Evolutionary conservation across 306 rosid species (phyloP).

Genomic region (Cotoneaster glaucophyllus): DNA sequence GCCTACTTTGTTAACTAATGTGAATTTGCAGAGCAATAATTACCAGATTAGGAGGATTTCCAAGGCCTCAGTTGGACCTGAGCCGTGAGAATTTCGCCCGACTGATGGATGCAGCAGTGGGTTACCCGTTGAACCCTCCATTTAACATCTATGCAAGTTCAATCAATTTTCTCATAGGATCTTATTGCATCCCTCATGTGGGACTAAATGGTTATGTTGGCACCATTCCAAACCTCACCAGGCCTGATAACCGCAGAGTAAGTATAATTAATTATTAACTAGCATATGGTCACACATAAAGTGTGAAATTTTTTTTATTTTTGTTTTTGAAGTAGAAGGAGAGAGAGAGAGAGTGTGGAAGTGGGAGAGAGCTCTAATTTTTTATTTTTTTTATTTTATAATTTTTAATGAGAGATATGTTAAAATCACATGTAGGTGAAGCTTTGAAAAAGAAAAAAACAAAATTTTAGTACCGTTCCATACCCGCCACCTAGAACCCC

Average conservation of each 20-base stretch:
- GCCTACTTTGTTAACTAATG: no score
- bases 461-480: no score
- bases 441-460: no score
- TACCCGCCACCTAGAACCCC: no score
- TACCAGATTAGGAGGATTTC: conserved; percentile 12
- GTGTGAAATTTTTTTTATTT: no score
- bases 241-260: not conserved
- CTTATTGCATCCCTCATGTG: conserved; percentile 16
- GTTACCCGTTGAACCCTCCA: conserved; percentile 11
- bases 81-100: conserved; percentile 12
- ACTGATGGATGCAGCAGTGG: conserved; percentile 11
- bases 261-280: not conserved
- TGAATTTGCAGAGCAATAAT: conserved; percentile 11
- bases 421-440: no score
- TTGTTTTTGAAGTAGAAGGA: no score
- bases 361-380: no score
- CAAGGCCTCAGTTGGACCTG: conserved; percentile 14
- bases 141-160: conserved; percentile 21
- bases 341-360: no score
- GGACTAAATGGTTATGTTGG: conserved; percentile 24
- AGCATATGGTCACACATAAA: no score
- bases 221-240: conserved; percentile 10
- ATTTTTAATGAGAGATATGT: no score
- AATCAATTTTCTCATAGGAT: conserved; percentile 6
- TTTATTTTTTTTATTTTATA: no score